These are phyloP conservation scores for Phialemonium atrogriseum DNA, from an alignment of 2,329 filamentous ascomycete species.

Conservation along the genomic window DNA sequence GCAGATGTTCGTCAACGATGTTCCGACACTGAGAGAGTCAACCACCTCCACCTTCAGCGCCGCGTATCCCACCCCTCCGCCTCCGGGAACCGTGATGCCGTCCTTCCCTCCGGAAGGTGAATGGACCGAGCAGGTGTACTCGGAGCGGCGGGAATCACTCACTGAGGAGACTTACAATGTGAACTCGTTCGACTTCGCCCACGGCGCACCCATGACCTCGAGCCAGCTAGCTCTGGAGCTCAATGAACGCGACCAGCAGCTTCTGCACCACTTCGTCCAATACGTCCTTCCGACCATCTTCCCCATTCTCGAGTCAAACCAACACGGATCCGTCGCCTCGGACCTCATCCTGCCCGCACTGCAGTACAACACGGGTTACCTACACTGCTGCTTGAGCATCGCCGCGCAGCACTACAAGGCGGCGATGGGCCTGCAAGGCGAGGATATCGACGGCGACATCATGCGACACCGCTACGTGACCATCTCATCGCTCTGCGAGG, in stretches of 20 bases:
- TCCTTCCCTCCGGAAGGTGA: slow-evolving; percentile 55
- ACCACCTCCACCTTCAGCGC: slow-evolving; percentile 87
- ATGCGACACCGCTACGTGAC: slow-evolving; percentile 86
- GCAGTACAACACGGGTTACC: slow-evolving; percentile 84
- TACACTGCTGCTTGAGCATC: slow-evolving; percentile 92
- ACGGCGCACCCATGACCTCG: slow-evolving; percentile 53
- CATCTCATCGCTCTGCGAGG: slow-evolving; percentile 76
- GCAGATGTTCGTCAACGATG: slow-evolving; percentile 87
- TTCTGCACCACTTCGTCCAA: slow-evolving; percentile 86
- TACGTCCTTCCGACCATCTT: slow-evolving; percentile 84
- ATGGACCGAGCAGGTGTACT: slow-evolving; percentile 63
- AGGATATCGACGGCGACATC: slow-evolving; percentile 82
- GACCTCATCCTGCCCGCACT: slow-evolving; percentile 82
- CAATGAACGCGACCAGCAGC: slow-evolving; percentile 76
- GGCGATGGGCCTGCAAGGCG: slow-evolving; percentile 55
- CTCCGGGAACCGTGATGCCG: slow-evolving; percentile 57
- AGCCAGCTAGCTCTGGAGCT: slow-evolving; percentile 71
- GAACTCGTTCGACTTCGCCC: slow-evolving; percentile 76
- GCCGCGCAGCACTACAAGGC: slow-evolving; percentile 88
- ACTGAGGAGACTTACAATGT: slow-evolving; percentile 59
- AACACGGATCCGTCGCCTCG: slow-evolving; percentile 71
- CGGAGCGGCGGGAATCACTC: slow-evolving; percentile 60
- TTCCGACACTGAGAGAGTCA: slow-evolving; percentile 77
- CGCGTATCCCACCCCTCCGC: slow-evolving; percentile 76
- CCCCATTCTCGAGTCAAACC: slow-evolving; percentile 83